Evolutionary conservation across 305 asterid species (phyloP), one percentile per base, ranked within the genome.

Genomic region (Solanum hybrid): DNA sequence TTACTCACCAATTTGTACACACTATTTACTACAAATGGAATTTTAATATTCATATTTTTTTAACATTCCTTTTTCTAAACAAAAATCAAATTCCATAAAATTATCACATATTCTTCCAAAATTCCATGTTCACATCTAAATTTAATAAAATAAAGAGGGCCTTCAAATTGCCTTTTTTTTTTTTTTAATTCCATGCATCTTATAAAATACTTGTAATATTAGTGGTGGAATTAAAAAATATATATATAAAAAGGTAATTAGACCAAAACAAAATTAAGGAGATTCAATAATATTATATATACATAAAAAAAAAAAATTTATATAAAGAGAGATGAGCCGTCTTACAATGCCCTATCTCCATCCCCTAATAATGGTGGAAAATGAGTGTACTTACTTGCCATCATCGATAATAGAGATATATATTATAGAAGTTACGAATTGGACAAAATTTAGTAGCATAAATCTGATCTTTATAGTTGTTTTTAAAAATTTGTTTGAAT

Each of bases 291-390:
- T 69, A 69, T 11, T 67, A n/a, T 11, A 11, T 67, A 9, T 67
- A n/a, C 0, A 67, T 67, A n/a, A 2, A 14, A 5, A 16, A 1
- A 2, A 4, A 40, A 0, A 11, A 0, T 1, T 46, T 46, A 46
- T 51, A 16, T 16, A 16, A 0, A 51, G 22, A 51, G n/a, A 16
- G 22, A 51, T 51, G 10, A 51, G n/a, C 9, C 8, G n/a, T 11
- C 9, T 11, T 26, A 71, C 4, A 3, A 26, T 71, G 14, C 1
- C 4, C 20, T 26, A 71, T 1, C 34, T 12, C 20, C 4, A 11
- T 39, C 9, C 8, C 1, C 4, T 71, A 12, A 69, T 26, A 71
- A 71, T 71, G 22, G 4, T 76, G 40, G 11, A 33, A 34, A 33
- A 77, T 34, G 2, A 10, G 82, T 8, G 46, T 4, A 2, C 46